phyloP scores from a whole-genome alignment of 116 monocot species.

The Iris pallida region DNA sequence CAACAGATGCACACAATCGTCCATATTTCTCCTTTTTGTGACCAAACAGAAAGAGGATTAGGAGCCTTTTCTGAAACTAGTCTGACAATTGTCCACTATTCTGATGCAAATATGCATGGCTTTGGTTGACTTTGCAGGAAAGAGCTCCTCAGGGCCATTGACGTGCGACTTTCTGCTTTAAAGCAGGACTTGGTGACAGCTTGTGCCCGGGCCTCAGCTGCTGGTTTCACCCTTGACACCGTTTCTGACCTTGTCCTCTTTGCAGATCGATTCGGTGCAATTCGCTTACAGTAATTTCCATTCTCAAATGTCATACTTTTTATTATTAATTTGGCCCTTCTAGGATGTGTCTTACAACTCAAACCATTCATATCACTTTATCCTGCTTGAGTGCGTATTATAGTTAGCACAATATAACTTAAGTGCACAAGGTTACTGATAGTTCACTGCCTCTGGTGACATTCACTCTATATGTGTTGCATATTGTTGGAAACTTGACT shows the following conservation, averaged over 20 bases:
- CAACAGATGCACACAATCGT: neutral
- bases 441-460: too few relatives aligned
- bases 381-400: too few relatives aligned
- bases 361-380: too few relatives aligned
- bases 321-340: too few relatives aligned
- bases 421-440: too few relatives aligned
- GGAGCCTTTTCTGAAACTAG: neutral
- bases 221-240: conserved; percentile 74
- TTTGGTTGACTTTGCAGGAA: conserved; percentile 45
- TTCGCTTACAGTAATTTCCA: conserved; percentile 57
- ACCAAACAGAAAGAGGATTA: neutral
- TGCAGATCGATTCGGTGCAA: conserved; percentile 81
- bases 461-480: too few relatives aligned
- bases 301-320: neutral
- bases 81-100: neutral
- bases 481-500: too few relatives aligned
- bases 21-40: neutral
- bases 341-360: too few relatives aligned
- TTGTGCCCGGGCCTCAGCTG: conserved; percentile 76
- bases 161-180: conserved; percentile 67
- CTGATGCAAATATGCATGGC: neutral
- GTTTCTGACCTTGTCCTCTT: conserved; percentile 76
- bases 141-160: conserved; percentile 90
- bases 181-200: conserved; percentile 81
- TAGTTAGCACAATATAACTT: too few relatives aligned